These are phyloP conservation scores for Croton setiger DNA, from an alignment of 441 rosid species.

Conservation along the genomic window DNA sequence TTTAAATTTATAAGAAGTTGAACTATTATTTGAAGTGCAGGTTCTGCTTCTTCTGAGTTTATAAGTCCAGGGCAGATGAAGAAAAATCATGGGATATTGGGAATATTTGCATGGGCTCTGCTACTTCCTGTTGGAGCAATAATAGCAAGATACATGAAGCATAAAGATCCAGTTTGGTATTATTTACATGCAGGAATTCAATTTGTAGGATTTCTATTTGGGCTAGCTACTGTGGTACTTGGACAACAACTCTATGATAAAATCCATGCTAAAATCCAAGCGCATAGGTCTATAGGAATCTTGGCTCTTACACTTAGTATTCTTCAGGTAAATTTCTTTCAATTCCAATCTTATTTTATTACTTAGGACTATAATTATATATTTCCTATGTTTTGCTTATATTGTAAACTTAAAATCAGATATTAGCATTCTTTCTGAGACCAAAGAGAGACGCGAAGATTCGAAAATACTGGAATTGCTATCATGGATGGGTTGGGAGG, in stretches of 20 bases:
- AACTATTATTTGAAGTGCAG: conserved; percentile 17
- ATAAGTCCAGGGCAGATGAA: conserved; percentile 36
- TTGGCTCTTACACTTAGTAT: conserved; percentile 58
- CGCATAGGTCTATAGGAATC: conserved; percentile 85
- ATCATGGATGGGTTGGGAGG: conserved; percentile 85
- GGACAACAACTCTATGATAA: conserved; percentile 63
- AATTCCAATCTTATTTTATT: neutral
- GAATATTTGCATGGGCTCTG: conserved; percentile 71
- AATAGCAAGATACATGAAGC: conserved; percentile 71
- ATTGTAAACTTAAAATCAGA: conserved; percentile 30
- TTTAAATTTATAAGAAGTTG: too few species aligned
- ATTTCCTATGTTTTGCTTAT: too few species aligned
- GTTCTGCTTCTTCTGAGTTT: conserved; percentile 34
- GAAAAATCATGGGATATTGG: conserved; percentile 75
- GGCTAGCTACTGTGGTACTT: conserved; percentile 57
- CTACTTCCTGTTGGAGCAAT: conserved; percentile 80
- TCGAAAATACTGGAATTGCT: conserved; percentile 83
- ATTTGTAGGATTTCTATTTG: conserved; percentile 65
- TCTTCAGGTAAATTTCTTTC: conserved; percentile 63
- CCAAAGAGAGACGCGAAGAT: conserved; percentile 73
- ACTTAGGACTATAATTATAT: too few species aligned
- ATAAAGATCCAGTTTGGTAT: conserved; percentile 84
- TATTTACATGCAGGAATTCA: conserved; percentile 72
- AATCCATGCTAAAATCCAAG: conserved; percentile 47
- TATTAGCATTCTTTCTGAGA: conserved; percentile 74